phyloP scores from a whole-genome alignment of 2,329 filamentous ascomycete genomes.

The Capronia coronata region DNA sequence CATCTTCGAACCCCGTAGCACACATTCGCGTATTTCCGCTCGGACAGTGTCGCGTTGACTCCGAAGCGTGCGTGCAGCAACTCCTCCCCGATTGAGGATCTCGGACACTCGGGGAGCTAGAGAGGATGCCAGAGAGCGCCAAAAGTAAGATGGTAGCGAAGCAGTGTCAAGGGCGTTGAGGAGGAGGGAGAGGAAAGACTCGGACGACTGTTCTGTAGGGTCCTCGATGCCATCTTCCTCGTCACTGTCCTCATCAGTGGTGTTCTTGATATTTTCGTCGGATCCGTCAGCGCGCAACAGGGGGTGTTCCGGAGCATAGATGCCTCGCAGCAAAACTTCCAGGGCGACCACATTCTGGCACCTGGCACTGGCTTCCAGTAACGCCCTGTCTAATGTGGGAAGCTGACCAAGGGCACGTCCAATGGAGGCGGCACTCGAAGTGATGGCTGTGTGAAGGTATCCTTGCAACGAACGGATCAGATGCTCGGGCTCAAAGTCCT shows the following conservation, averaged over 20 bases:
- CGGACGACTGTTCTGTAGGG: constrained; percentile 17
- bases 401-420: constrained; percentile 70
- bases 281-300: constrained; percentile 41
- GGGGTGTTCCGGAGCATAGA: constrained; percentile 63
- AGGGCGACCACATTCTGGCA: constrained; percentile 91
- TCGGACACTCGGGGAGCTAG: constrained; percentile 75
- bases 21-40: constrained; percentile 74
- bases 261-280: constrained; percentile 26
- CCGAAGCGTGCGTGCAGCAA: constrained; percentile 71
- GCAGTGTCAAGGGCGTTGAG: constrained; percentile 77
- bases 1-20: constrained; percentile 66
- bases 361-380: constrained; percentile 71
- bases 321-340: constrained; percentile 66
- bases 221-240: constrained; percentile 6
- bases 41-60: constrained; percentile 68
- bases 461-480: constrained; percentile 71
- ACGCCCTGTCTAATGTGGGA: constrained; percentile 71
- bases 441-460: constrained; percentile 74
- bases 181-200: constrained; percentile 60
- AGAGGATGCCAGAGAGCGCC: constrained; percentile 76
- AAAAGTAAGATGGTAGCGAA: constrained; percentile 85
- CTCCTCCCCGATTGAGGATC: constrained; percentile 73
- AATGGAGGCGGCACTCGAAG: constrained; percentile 68
- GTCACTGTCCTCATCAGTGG: constrained; percentile 9
- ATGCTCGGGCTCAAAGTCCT: constrained; percentile 57